Base-by-base conservation (phyloP, 2,329 filamentous ascomycete genomes). In the Penicillium sp. region DNA sequence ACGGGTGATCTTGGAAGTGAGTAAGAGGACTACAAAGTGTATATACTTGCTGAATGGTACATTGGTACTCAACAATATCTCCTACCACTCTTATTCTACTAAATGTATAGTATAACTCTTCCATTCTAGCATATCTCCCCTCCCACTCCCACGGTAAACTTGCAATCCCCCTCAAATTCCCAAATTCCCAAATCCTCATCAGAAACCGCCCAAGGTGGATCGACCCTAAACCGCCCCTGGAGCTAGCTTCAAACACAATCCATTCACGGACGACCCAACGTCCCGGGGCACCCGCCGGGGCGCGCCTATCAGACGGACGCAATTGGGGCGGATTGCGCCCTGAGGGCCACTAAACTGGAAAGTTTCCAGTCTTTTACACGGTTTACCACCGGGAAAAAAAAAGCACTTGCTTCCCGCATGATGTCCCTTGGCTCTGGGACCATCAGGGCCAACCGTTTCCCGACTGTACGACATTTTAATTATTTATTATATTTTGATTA, bases 171-270 rank as follows among this genome's bases (percentile, higher is more conserved):
- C 28, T 7, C 28, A 28, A 28, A 28, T 28, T 26, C 15, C 22
- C 13, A 47, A 26, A 9, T 22, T 10, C 30, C 40, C 26, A n/a
- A 44, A 42, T 49, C 9, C 22, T 45, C 53, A 44, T 44, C 40
- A 47, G 24, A 49, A 37, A 22, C 30, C 12, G 30, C 2, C 30
- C 30, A 22, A 17, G 53, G 59, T 62, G 62, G 62, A 64, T 62
- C 62, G 50, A 64, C 40, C 45, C 55, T 64, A 64, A 66, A 59
- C 65, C 57, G 49, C 50, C 50, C 58, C 56, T 62, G 60, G 63
- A n/a, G 49, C 63, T 69, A 69, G 67, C 65, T 68, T 65, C 67
- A 69, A 68, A 68, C 66, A 64, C 51, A 66, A 68, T 66, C 53
- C 57, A 51, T 65, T 64, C 58, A 45, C 61, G 45, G 47, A 51